phyloP scores from a whole-genome alignment of 2,329 filamentous ascomycete genomes.

The Fusarium foetens region DNA sequence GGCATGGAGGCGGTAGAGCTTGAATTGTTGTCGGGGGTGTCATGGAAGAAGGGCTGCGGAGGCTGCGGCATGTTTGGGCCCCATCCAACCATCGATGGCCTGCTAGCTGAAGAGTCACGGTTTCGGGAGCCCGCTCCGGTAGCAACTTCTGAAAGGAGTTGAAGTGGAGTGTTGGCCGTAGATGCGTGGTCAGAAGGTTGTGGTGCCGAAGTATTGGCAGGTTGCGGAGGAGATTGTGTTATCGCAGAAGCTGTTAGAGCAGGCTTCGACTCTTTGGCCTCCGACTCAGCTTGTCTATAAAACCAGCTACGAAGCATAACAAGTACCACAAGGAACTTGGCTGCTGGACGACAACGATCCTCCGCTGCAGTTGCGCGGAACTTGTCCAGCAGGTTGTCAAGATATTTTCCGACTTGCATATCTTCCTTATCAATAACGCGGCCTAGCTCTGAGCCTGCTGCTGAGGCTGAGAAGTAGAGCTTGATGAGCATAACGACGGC shows the following conservation, averaged over 20 bases:
- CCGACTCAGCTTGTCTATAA: conserved; percentile 58
- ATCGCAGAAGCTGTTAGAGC: conserved; percentile 14
- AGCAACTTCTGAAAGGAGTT: conserved; percentile 68
- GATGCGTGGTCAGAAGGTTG: conserved; percentile 33
- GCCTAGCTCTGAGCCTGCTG: conserved; percentile 73
- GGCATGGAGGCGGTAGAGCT: conserved; percentile 11
- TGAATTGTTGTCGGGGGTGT: conserved; percentile 34
- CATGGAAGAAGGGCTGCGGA: conserved; percentile 53
- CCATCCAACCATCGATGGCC: conserved; percentile 38
- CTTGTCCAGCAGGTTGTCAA: conserved; percentile 75
- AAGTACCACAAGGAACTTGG: conserved; percentile 77
- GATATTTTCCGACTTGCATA: conserved; percentile 72
- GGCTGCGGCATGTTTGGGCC: conserved; percentile 37
- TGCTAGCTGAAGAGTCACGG: conserved; percentile 19
- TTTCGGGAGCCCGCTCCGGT: conserved; percentile 48
- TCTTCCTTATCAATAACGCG: conserved; percentile 74
- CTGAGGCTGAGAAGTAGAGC: conserved; percentile 74
- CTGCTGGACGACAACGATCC: conserved; percentile 71
- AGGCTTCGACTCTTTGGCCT: conserved; percentile 22
- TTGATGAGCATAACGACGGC: conserved; percentile 78
- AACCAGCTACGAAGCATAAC: conserved; percentile 78
- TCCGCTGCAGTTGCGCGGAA: conserved; percentile 72
- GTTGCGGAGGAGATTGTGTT: conserved; percentile 20
- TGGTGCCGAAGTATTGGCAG: conserved; percentile 20
- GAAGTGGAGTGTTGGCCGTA: conserved; percentile 62